Evolutionary conservation across 768 basidiomycete genomes (phyloP).

Genomic region (Kwoniella bestiolae): DNA sequence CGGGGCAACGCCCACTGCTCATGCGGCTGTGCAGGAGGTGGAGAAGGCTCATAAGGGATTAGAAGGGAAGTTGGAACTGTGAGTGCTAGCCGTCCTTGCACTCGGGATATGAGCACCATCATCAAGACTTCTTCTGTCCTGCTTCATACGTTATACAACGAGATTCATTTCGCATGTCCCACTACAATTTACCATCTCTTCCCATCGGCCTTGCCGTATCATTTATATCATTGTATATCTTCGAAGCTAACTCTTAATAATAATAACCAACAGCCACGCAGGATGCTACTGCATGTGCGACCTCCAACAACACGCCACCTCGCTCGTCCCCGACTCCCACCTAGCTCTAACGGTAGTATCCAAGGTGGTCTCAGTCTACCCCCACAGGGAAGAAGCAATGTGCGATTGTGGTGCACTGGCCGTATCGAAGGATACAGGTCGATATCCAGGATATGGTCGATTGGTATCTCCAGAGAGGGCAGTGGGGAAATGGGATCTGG

Average conservation of each 20-base stretch:
- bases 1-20: slow-evolving; percentile 86
- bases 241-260: too few species aligned
- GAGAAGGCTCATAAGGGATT: slow-evolving; percentile 60
- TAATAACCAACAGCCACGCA: slow-evolving; percentile 38
- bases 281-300: slow-evolving; percentile 77
- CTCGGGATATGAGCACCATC: too few species aligned
- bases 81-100: too few species aligned
- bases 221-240: too few species aligned
- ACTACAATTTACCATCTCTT: too few species aligned
- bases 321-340: slow-evolving; percentile 64
- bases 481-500: slow-evolving; percentile 51
- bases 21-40: slow-evolving; percentile 66
- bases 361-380: slow-evolving; percentile 79
- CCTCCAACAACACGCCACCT: slow-evolving; percentile 79
- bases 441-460: slow-evolving; percentile 71
- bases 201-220: too few species aligned
- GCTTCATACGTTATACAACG: not conserved
- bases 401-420: slow-evolving; percentile 83
- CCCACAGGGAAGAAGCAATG: slow-evolving; percentile 67
- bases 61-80: slow-evolving; percentile 72
- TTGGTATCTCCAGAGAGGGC: slow-evolving; percentile 69
- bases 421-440: slow-evolving; percentile 84
- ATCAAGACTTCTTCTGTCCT: not conserved
- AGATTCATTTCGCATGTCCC: not conserved
- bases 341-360: slow-evolving; percentile 73